A percentile compares a stretch with the other conserved stretches of the same genome.
These are phyloP conservation scores for Neurospora sublineolata DNA, from an alignment of 495 filamentous ascomycete genomes.

Conservation along the genomic window DNA sequence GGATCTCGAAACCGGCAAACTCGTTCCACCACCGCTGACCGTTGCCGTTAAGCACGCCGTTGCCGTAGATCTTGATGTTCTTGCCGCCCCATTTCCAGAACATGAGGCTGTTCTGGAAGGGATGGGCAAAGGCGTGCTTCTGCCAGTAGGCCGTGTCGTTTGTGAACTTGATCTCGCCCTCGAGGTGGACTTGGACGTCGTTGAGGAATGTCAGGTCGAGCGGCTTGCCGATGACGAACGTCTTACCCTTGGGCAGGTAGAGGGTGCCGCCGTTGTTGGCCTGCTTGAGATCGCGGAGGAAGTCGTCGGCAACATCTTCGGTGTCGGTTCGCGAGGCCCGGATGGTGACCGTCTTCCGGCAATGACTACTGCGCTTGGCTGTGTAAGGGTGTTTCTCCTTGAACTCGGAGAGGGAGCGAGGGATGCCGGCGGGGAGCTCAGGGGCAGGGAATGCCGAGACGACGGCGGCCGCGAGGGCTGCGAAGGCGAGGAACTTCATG, in stretches of 20 bases:
- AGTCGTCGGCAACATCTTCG: slow-evolving; percentile 44
- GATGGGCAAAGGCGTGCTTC: slow-evolving; percentile 42
- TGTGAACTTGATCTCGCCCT: slow-evolving; percentile 49
- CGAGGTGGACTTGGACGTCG: slow-evolving; percentile 44
- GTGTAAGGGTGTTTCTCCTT: slow-evolving; percentile 18
- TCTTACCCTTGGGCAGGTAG: slow-evolving; percentile 37
- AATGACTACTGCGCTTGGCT: background rate
- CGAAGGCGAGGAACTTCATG: slow-evolving; percentile 10
- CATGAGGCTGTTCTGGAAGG: slow-evolving; percentile 49
- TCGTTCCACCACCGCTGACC: slow-evolving; percentile 33
- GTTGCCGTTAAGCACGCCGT: slow-evolving; percentile 43
- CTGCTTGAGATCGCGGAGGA: slow-evolving; percentile 37
- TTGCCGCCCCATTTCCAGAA: slow-evolving; percentile 51
- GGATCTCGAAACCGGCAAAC: slow-evolving; percentile 20
- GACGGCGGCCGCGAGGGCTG: slow-evolving; percentile 6
- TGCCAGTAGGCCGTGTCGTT: slow-evolving; percentile 50
- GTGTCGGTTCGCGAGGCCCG: slow-evolving; percentile 38
- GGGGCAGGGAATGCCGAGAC: slow-evolving; percentile 3
- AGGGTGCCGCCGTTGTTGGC: slow-evolving; percentile 45
- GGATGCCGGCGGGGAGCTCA: slow-evolving; percentile 17
- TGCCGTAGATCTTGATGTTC: slow-evolving; percentile 45
- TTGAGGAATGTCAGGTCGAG: slow-evolving; percentile 45
- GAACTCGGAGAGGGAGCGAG: slow-evolving; percentile 20
- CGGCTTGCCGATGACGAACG: slow-evolving; percentile 45
- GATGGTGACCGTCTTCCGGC: slow-evolving; percentile 37